Evolutionary conservation across 176 grass and related monocot species (phyloP), one percentile per base, ranked within the genome.

Genomic region (Dendrocalamus sinicus): DNA sequence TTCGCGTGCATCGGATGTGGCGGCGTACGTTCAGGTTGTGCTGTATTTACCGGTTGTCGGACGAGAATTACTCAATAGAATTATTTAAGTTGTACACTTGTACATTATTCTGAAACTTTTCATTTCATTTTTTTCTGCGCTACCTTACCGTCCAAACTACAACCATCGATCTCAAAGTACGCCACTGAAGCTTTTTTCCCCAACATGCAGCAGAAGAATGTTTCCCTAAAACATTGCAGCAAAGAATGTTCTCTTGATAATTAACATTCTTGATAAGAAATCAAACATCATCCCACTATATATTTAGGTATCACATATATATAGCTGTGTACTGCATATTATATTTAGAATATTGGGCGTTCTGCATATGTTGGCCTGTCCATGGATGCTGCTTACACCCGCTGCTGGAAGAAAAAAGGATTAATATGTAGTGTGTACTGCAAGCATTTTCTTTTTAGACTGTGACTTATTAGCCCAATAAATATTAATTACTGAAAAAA

Each of bases 1-100:
- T 73, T 35, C 23, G 70, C 57, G 70, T 62, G 23, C 59, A 78
- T 15, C 78, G 45, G 85, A 13, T 75, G 69, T 65, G 46, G 58
- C 77, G 30, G 24, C 23, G n/a, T 72, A 15, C 13, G 6, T 54
- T 53, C 19, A 54, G 8, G 19, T 58, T 57, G 2, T 20, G 7
- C 2, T 8, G 54, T 8, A 55, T 9, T 57, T 9, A 20, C 19
- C 19, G 0, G 2, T 9, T 9, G 54, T 57, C 2, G 9, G 48
- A 51, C 4, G 48, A 51, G 13, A 15, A 15, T 51, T 11, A 46
- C 45, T 11, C 9, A 12, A 12, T 46, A 46, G 45, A 46, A 46
- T 46, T 2, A 12, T 46, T 43, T 43, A 43, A 53, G 15, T 53
- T 6, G 51, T 17, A 16, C 6, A 16, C 55, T 59, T 59, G 8